Evolutionary conservation across 106 monocot genomes (phyloP).

Genomic region (Dioscorea alata): DNA sequence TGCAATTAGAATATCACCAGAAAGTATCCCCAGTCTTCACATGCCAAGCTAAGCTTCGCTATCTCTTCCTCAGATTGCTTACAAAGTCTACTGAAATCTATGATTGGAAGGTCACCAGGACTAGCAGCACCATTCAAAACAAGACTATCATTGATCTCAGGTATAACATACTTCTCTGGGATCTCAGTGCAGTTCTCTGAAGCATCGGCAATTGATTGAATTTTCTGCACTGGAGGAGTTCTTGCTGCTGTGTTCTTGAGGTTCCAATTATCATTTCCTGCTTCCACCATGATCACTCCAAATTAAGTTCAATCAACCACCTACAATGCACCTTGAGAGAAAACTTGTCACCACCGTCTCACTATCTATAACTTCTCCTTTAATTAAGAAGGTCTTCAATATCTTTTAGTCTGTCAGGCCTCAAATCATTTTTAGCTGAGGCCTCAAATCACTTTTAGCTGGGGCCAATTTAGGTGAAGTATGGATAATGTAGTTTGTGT

Average conservation of each 20-base stretch:
- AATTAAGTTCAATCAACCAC: too few relatives aligned
- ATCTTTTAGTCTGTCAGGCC: too few relatives aligned
- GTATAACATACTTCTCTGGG: conserved; percentile 21
- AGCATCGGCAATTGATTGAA: conserved; percentile 22
- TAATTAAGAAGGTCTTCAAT: too few relatives aligned
- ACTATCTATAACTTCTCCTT: not conserved
- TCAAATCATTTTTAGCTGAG: too few relatives aligned
- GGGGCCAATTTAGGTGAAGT: too few relatives aligned
- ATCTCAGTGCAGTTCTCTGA: conserved; percentile 5
- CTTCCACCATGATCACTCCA: not conserved
- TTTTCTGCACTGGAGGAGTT: conserved; percentile 6
- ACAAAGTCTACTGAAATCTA: conserved; percentile 17
- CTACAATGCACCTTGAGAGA: too few relatives aligned
- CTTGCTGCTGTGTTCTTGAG: not conserved
- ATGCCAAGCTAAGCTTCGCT: conserved; percentile 14
- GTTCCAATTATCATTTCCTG: not conserved
- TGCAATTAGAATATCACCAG: too few relatives aligned
- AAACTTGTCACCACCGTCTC: too few relatives aligned
- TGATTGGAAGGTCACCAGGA: conserved; percentile 11
- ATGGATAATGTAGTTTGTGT: too few relatives aligned
- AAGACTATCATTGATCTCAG: conserved; percentile 1
- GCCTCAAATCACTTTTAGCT: too few relatives aligned
- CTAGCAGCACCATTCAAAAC: not conserved
- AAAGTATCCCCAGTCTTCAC: conserved; percentile 20
- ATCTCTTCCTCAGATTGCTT: conserved; percentile 9